Evolutionary conservation across 805 yeast species (phyloP).

Genomic region (Barnettozyma californica): DNA sequence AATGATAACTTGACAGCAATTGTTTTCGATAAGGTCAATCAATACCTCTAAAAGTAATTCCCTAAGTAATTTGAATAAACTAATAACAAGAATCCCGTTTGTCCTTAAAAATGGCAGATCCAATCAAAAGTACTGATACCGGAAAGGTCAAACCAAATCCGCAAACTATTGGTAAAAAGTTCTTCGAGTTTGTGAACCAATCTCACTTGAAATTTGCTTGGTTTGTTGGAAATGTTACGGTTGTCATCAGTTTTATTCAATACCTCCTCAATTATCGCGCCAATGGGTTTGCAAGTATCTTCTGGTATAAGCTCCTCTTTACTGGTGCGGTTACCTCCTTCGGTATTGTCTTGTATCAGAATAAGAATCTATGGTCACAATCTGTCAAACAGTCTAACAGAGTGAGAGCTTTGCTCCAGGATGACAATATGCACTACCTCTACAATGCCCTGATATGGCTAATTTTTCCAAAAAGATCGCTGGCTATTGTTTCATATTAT

Average conservation of each 20-base stretch:
- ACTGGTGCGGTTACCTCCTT: constrained; percentile 67
- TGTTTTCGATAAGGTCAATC: too few relatives aligned
- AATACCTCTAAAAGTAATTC: not conserved
- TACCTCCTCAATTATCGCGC: constrained; percentile 34
- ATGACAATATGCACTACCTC: constrained; percentile 75
- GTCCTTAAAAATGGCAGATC: not conserved
- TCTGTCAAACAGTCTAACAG: constrained; percentile 22
- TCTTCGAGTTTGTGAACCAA: constrained; percentile 4
- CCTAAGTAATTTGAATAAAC: not conserved
- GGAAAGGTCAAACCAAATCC: not conserved
- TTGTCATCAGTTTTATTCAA: constrained; percentile 35
- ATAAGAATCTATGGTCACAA: constrained; percentile 26
- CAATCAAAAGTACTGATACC: not conserved
- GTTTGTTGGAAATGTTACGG: constrained; percentile 59
- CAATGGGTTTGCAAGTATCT: constrained; percentile 29
- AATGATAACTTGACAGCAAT: not conserved
- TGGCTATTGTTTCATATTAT: constrained; percentile 68
- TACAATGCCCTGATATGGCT: constrained; percentile 49
- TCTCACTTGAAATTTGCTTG: constrained; percentile 61
- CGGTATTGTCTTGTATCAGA: constrained; percentile 69
- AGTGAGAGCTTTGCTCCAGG: constrained; percentile 33
- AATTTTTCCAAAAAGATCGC: constrained; percentile 50
- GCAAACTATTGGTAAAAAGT: not conserved
- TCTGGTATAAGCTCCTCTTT: constrained; percentile 56
- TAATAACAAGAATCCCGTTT: not conserved